Base-by-base conservation (phyloP, 768 basidiomycete genomes). In the Gymnopilus junonius region DNA sequence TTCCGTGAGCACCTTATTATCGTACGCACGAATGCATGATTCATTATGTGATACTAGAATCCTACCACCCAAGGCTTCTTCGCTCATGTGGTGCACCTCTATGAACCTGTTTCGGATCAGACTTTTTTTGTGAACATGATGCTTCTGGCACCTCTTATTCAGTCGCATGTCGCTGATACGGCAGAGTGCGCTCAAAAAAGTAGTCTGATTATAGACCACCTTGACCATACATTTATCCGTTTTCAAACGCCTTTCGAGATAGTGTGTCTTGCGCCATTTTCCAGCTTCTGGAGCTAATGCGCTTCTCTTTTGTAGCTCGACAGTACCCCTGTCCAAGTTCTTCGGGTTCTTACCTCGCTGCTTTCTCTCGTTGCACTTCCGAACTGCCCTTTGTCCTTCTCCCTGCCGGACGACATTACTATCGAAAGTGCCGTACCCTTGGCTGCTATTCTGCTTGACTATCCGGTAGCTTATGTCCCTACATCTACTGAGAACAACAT, bases 381-480 rank as follows among this genome's bases (percentile, higher is more conserved):
- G 21, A 39, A 50, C 8, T 21, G 35, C 4, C 63, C 66, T 6
- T 23, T 58, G 29, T 74, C 76, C 11, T 65, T 76, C 57, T 69
- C 73, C 51, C 65, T 83, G 29, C 69, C 77, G 11, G 59, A 65
- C 42, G 58, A 57, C 25, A 66, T 77, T 14, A 53, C 75, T 4
- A 64, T 72, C 17, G 67, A 72, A 59, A 68, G 59, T 10, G 72
- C 77, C 1, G 74, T 90, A 42, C 83, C 88, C 14, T 76, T 90
- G 4, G 86, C 88, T 4, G 89, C 80, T 1, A 62, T 87, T 8
- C 70, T 90, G 25, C 81, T 90, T 34, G 88, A 88, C 61, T 90
- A 90, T 66, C 84, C 85, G 8, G 81, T 89, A 8, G 79, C 82
- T 23, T 87, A 87, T 54, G 69, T 82, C 31, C 80, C 80, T 31